Percentiles rank a stretch among this genome's conserved stretches.
Conservation (phyloP, 805 yeast species). For the Saccharomyces mikatae region DNA sequence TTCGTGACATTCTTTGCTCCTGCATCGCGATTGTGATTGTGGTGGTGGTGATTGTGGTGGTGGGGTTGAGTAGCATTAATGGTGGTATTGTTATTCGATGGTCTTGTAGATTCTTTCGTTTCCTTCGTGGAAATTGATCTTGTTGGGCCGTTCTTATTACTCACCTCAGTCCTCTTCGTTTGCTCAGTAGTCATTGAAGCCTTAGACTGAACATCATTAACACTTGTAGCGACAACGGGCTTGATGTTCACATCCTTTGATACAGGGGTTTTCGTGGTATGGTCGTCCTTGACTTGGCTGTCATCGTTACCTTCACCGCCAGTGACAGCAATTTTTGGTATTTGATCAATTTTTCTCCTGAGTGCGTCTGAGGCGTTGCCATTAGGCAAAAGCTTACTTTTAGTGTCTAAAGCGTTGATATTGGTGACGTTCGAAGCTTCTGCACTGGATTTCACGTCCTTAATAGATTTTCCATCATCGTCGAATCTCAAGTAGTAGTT, state of each 20-base stretch:
- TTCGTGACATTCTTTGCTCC: conserved; percentile 3
- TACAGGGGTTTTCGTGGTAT: not conserved
- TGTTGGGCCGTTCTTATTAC: not conserved
- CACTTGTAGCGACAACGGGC: not conserved
- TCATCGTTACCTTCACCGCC: not conserved
- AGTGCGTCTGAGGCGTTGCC: not conserved
- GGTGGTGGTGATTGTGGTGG: not conserved
- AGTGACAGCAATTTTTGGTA: not conserved
- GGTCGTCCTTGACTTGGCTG: not conserved
- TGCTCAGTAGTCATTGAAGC: not conserved
- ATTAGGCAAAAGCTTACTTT: not conserved
- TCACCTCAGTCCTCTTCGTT: not conserved
- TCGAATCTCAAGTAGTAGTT: conserved; percentile 19
- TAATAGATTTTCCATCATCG: conserved; percentile 7
- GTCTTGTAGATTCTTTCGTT: not conserved
- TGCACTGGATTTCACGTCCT: conserved; percentile 2
- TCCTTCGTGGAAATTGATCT: not conserved
- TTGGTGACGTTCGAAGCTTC: conserved; percentile 2
- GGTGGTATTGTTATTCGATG: not conserved
- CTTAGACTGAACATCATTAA: not conserved
- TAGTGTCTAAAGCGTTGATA: not conserved
- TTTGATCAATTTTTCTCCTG: not conserved
- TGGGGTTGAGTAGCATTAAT: not conserved
- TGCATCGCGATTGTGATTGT: conserved; percentile 1
- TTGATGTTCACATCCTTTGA: not conserved